Evolutionary conservation across 257 asterid species (phyloP).

Genomic region (Verbena officinalis): DNA sequence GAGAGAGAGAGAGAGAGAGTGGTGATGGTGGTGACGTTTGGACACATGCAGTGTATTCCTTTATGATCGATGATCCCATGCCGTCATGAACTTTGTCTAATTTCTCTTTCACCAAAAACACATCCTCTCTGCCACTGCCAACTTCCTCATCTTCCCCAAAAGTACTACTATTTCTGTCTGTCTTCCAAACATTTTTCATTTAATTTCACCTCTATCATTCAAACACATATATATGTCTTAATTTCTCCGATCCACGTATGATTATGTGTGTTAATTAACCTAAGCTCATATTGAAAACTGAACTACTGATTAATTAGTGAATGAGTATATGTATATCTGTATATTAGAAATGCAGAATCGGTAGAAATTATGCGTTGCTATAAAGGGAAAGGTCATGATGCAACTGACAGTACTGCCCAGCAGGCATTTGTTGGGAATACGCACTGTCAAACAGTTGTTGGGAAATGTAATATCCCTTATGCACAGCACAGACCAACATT

Average conservation of each 20-base stretch:
- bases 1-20: not conserved
- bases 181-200: too few species aligned
- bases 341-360: constrained; percentile 15
- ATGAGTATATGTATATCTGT: not conserved
- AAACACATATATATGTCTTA: too few species aligned
- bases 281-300: not conserved
- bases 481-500: constrained; percentile 35
- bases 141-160: constrained; percentile 35
- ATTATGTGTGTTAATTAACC: too few species aligned
- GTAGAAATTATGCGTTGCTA: constrained; percentile 27
- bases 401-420: constrained; percentile 47
- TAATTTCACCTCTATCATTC: too few species aligned
- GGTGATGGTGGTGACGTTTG: constrained; percentile 29
- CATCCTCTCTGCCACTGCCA: constrained; percentile 33
- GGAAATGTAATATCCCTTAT: constrained; percentile 42
- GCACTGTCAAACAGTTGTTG: constrained; percentile 46
- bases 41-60: constrained; percentile 20
- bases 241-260: too few species aligned
- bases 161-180: constrained; percentile 37
- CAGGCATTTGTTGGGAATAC: constrained; percentile 66
- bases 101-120: constrained; percentile 42
- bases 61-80: too few species aligned
- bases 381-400: constrained; percentile 50
- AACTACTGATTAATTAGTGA: not conserved
- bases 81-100: not conserved